These are phyloP conservation scores for Schwanniomyces occidentalis DNA, from an alignment of 805 yeast species.

Conservation along the genomic window DNA sequence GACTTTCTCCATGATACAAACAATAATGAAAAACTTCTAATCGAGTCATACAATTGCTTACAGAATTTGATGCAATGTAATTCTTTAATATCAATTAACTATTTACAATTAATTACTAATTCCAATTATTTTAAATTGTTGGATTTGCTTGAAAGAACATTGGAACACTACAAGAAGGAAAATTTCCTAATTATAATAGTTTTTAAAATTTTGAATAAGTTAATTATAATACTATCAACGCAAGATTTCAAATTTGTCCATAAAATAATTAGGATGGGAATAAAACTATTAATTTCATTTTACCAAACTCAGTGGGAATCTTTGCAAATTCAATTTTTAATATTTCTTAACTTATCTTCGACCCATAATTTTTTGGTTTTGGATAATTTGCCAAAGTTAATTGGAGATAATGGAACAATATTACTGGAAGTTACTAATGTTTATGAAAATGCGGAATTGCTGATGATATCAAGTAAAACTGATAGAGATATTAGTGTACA, in stretches of 20 bases:
- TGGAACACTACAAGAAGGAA: conserved; percentile 22
- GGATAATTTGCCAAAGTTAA: conserved; percentile 24
- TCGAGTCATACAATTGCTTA: conserved; percentile 19
- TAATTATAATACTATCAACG: conserved; percentile 43
- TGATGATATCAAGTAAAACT: too few species aligned
- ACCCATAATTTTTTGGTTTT: conserved; percentile 37
- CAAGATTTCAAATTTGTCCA: conserved; percentile 38
- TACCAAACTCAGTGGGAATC: conserved; percentile 42
- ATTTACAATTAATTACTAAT: conserved; percentile 16
- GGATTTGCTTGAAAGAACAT: conserved; percentile 16
- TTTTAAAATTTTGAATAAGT: conserved; percentile 47
- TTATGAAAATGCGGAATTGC: too few species aligned
- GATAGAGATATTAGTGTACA: conserved; percentile 1
- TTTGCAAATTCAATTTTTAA: conserved; percentile 42
- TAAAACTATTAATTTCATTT: conserved; percentile 33
- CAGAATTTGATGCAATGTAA: conserved; percentile 24
- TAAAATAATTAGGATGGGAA: conserved; percentile 38
- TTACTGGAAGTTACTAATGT: too few species aligned
- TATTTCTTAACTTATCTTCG: conserved; percentile 46
- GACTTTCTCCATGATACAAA: conserved; percentile 5
- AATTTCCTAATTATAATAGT: conserved; percentile 19
- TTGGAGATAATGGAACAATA: too few species aligned
- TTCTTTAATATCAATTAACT: conserved; percentile 14
- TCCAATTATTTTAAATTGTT: conserved; percentile 20
- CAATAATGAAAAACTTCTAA: conserved; percentile 20